Evolutionary conservation across 805 yeast species (phyloP).

Genomic region (Suhomyces pyralidae): DNA sequence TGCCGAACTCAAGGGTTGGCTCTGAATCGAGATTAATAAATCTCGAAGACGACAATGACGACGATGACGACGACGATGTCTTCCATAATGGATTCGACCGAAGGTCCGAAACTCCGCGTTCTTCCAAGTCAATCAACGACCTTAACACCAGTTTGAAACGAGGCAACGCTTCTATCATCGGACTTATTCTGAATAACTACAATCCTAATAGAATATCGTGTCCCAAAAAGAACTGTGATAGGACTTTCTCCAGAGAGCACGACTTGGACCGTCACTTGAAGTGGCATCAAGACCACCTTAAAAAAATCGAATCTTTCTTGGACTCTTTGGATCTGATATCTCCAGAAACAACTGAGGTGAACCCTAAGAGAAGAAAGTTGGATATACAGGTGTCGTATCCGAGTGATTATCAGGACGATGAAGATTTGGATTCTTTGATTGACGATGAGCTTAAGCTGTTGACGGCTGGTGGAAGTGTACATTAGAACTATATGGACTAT

Average conservation of each 20-base stretch:
- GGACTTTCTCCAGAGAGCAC: conserved; percentile 50
- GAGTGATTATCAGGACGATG: conserved; percentile 12
- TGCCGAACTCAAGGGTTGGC: neutral
- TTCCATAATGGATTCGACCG: neutral
- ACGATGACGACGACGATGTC: conserved; percentile 1
- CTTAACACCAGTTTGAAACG: conserved; percentile 6
- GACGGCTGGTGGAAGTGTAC: conserved; percentile 13
- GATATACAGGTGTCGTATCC: neutral
- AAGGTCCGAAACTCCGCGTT: conserved; percentile 3
- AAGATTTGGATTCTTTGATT: conserved; percentile 20
- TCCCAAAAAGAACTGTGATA: conserved; percentile 47
- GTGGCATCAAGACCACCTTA: conserved; percentile 47
- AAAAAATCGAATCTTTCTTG: conserved; percentile 29
- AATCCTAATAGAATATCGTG: conserved; percentile 40
- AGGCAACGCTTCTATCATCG: conserved; percentile 24
- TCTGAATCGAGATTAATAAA: neutral
- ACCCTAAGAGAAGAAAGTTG: neutral
- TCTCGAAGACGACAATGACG: conserved; percentile 7
- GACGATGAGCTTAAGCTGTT: conserved; percentile 22
- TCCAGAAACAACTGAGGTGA: neutral
- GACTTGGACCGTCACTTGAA: conserved; percentile 49
- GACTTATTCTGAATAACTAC: conserved; percentile 36
- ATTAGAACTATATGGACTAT: conserved; percentile 1
- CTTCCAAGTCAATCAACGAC: conserved; percentile 3
- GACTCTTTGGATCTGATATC: conserved; percentile 17